A percentile compares a stretch with the other conserved stretches of the same genome.
phyloP scores from a whole-genome alignment of 1,284 basidiomycete genomes.

The Leccinum subatratum region DNA sequence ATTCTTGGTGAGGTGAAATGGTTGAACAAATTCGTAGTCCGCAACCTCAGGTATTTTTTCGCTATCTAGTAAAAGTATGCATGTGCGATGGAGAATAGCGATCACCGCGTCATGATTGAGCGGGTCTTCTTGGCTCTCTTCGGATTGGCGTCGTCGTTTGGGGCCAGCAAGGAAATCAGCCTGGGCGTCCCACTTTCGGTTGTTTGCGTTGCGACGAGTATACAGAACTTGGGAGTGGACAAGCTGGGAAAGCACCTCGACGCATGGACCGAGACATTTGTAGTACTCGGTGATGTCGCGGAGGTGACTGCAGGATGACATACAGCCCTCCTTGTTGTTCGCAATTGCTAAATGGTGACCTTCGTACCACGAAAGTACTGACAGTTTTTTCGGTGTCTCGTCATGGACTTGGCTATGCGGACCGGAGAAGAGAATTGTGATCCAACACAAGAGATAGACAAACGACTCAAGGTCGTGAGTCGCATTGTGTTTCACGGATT shows the following conservation, averaged over 20 bases:
- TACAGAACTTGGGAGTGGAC: not conserved
- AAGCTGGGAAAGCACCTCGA: not conserved
- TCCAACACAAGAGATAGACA: conserved; percentile 1
- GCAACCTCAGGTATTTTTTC: not conserved
- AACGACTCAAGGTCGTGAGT: conserved; percentile 1
- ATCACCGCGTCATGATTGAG: not conserved
- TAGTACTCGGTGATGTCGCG: not conserved
- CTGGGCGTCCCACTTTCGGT: not conserved
- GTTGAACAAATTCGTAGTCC: not conserved
- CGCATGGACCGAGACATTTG: not conserved
- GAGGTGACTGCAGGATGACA: not conserved
- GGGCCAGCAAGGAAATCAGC: not conserved
- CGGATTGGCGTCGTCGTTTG: not conserved
- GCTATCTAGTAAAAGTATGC: not conserved
- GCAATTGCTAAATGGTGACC: not conserved
- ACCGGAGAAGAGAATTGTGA: not conserved
- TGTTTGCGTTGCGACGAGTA: not conserved
- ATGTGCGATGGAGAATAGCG: not conserved
- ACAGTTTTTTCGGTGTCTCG: not conserved
- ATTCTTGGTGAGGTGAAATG: not conserved
- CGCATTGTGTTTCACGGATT: not conserved
- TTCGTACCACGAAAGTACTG: not conserved
- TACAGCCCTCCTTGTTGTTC: not conserved
- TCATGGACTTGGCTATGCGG: not conserved
- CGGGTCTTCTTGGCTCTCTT: not conserved